Base-by-base conservation (phyloP, 1,139 yeast species). In the Taphrina betulina region DNA sequence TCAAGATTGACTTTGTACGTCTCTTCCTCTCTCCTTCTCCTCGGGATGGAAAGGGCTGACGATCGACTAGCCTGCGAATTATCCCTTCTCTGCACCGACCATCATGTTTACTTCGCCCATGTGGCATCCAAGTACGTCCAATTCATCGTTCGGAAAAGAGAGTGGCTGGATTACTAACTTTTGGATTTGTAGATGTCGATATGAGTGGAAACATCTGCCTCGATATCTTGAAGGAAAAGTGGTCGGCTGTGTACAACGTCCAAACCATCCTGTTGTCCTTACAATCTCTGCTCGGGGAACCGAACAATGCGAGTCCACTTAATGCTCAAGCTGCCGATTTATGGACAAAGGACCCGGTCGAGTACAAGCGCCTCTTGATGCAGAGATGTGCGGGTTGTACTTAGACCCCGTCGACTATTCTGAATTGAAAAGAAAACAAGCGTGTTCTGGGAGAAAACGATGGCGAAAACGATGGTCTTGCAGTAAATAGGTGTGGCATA, bases 221-320 rank as follows among this genome's bases (percentile, higher is more conserved):
- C 57, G 75, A 72, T 63, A 71, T 72, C 52, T 63, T 72, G 53
- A 71, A 76, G 63, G 85, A 81, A 60, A 81, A 80, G 65, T 82
- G 88, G 88, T 79, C 85, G 16, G 86, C 87, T 2, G 83, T 82
- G 14, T 76, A 80, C 64, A 82, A 81, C 51, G 81, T 81, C 10
- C 81, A 80, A 61, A 79, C 82, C 22, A 78, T 81, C 52, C 68
- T 81, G 59, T 70, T 81, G 53, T 78, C 83, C 2, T 70, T 81
- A 60, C 84, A 82, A 65, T 77, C 82, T 2, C 67, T 81, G 61
- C 72, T 81, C 53, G 79, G 75, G 16, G 81, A 77, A 64, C 81
- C 82, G 34, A 78, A 78, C 65, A 77, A 76, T 65, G 71, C 69
- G 40, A 74, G 79, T 12, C 82, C 82, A 2, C 66, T 78, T 53